Percentiles rank a stretch among this genome's conserved stretches.
Evolutionary conservation across 2,329 filamentous ascomycete species (phyloP).

Genomic region (Emericellopsis atlantica): DNA sequence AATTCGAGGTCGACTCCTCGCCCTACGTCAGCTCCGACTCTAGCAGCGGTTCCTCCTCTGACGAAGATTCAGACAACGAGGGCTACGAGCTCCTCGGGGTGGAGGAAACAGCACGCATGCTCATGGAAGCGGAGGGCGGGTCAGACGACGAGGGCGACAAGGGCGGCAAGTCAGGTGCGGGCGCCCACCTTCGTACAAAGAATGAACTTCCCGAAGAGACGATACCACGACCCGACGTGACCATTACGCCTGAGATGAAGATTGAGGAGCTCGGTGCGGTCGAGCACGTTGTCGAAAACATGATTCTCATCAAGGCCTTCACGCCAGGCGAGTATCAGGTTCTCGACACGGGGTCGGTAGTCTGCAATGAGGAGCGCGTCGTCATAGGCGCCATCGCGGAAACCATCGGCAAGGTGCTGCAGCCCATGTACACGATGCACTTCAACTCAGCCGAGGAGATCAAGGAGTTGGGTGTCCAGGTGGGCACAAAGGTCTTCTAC

Average conservation of each 20-base stretch:
- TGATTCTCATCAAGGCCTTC: slow-evolving; percentile 66
- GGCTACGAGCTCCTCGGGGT: slow-evolving; percentile 64
- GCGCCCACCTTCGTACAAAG: slow-evolving; percentile 55
- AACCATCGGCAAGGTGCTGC: slow-evolving; percentile 72
- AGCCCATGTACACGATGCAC: slow-evolving; percentile 74
- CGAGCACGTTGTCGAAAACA: slow-evolving; percentile 66
- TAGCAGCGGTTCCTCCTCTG: slow-evolving; percentile 46
- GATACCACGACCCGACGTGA: slow-evolving; percentile 63
- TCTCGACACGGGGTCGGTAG: slow-evolving; percentile 69
- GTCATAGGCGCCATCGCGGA: slow-evolving; percentile 78
- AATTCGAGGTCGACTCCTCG: slow-evolving; percentile 77
- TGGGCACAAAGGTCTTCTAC: slow-evolving; percentile 66
- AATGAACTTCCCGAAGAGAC: slow-evolving; percentile 61
- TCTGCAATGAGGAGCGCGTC: slow-evolving; percentile 64
- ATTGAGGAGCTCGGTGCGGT: slow-evolving; percentile 66
- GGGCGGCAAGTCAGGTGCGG: slow-evolving; percentile 21
- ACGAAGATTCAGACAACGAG: slow-evolving; percentile 44
- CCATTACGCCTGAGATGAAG: slow-evolving; percentile 63
- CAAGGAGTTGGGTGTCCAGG: slow-evolving; percentile 49
- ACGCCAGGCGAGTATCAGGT: slow-evolving; percentile 74
- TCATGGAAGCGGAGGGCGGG: slow-evolving; percentile 73
- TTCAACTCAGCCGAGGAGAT: slow-evolving; percentile 62
- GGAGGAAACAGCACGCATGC: slow-evolving; percentile 69
- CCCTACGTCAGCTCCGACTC: slow-evolving; percentile 59
- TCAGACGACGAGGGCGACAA: slow-evolving; percentile 64